Percentiles rank a stretch among this genome's conserved stretches.
These are phyloP conservation scores for Xylaria hypoxylon DNA, from an alignment of 2,329 filamentous ascomycete species.

Conservation along the genomic window DNA sequence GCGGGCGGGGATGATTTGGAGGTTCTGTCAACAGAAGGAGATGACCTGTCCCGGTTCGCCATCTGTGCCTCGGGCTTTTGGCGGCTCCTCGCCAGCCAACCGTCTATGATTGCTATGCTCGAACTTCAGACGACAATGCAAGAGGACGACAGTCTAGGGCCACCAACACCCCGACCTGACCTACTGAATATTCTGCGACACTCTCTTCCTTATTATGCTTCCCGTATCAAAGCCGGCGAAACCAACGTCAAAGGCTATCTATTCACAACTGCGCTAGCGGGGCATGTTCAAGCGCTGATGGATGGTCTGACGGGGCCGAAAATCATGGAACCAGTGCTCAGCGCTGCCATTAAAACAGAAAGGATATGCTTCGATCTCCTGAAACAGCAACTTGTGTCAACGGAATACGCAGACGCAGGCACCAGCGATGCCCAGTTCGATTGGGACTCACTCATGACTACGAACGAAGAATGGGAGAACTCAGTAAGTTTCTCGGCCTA, in stretches of 20 bases:
- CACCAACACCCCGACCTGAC: conserved; percentile 54
- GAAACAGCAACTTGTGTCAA: conserved; percentile 46
- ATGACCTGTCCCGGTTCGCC: conserved; percentile 55
- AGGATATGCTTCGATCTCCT: conserved; percentile 52
- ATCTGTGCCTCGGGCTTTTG: conserved; percentile 57
- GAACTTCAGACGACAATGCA: conserved; percentile 57
- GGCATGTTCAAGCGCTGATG: conserved; percentile 58
- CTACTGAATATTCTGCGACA: conserved; percentile 58
- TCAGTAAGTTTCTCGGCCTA: conserved; percentile 31
- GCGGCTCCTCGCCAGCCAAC: conserved; percentile 51
- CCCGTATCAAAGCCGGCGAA: conserved; percentile 60
- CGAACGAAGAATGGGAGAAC: conserved; percentile 54
- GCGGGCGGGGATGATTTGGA: conserved; percentile 20
- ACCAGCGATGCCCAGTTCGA: conserved; percentile 38
- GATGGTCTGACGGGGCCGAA: conserved; percentile 53
- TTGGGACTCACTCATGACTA: conserved; percentile 44
- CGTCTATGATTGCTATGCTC: conserved; percentile 53
- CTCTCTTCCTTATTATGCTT: conserved; percentile 54
- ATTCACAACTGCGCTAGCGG: conserved; percentile 54
- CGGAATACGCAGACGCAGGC: conserved; percentile 42
- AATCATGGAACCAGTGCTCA: conserved; percentile 51
- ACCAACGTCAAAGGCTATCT: conserved; percentile 67
- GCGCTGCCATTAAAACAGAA: conserved; percentile 53
- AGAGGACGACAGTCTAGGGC: conserved; percentile 56
- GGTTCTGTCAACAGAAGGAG: conserved; percentile 30